These are phyloP conservation scores for Eucalyptus lansdowneana DNA, from an alignment of 345 rosid genomes.

Conservation along the genomic window DNA sequence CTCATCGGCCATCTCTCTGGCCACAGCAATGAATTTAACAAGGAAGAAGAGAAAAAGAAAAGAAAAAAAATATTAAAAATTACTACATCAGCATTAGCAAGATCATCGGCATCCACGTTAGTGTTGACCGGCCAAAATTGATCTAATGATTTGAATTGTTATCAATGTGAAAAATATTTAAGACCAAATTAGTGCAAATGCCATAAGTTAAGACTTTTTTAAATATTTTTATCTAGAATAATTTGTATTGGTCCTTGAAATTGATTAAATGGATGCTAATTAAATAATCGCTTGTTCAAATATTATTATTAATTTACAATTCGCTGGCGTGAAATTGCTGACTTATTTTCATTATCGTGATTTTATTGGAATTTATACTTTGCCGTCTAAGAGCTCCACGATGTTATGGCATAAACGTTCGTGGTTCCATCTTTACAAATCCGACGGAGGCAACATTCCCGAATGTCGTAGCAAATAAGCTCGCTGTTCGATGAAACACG, in stretches of 20 bases:
- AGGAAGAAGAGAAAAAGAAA: too few species aligned
- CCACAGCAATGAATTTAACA: fast-evolving
- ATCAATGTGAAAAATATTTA: too few species aligned
- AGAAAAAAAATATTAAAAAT: too few species aligned
- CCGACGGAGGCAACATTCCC: background rate
- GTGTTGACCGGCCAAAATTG: fast-evolving
- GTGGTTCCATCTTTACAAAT: background rate
- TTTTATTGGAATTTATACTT: background rate
- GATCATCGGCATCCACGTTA: fast-evolving
- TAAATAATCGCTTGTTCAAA: background rate
- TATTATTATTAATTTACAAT: background rate
- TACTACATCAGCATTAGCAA: too few species aligned
- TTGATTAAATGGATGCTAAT: background rate
- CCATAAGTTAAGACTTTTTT: too few species aligned
- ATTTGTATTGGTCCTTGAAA: background rate
- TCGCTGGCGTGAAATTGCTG: background rate
- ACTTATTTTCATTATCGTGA: background rate
- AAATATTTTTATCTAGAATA: too few species aligned
- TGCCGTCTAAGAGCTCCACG: background rate
- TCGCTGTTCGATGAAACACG: background rate
- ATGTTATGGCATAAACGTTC: background rate
- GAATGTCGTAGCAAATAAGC: background rate
- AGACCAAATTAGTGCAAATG: fast-evolving
- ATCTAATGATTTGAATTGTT: fast-evolving
- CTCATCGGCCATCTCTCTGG: fast-evolving